Evolutionary conservation across 768 basidiomycete genomes (phyloP).

Genomic region (Boletus reticuloceps): DNA sequence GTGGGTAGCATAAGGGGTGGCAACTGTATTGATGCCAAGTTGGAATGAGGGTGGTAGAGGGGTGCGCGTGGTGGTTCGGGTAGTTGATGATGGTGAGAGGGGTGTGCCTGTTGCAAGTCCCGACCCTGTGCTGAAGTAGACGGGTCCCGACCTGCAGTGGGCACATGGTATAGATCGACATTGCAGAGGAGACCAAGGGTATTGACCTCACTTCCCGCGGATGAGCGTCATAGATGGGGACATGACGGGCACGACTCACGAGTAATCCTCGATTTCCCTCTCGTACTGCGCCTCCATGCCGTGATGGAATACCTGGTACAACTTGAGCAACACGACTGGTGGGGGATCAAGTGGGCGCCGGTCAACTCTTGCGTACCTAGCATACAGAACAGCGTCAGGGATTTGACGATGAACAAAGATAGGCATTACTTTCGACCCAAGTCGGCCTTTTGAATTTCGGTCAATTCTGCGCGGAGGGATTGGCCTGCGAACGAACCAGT

Average conservation of each 20-base stretch:
- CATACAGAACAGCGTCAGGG: neutral
- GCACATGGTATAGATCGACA: constrained; percentile 72
- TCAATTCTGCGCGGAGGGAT: constrained; percentile 51
- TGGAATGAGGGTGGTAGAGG: constrained; percentile 13
- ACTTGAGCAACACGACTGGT: constrained; percentile 51
- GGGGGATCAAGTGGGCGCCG: constrained; percentile 70
- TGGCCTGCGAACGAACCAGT: constrained; percentile 60
- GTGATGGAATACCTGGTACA: constrained; percentile 45
- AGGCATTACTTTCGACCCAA: constrained; percentile 58
- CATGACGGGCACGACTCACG: constrained; percentile 32
- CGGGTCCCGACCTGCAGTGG: constrained; percentile 18
- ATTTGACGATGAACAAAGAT: neutral
- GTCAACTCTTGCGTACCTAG: constrained; percentile 59
- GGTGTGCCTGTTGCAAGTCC: constrained; percentile 14
- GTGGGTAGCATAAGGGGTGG: constrained; percentile 22
- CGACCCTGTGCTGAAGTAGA: constrained; percentile 1
- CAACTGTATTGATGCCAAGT: constrained; percentile 16
- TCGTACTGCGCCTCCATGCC: constrained; percentile 42
- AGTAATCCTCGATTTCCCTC: constrained; percentile 48
- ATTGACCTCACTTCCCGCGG: constrained; percentile 50
- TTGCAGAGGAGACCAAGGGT: constrained; percentile 71
- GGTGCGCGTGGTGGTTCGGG: constrained; percentile 9
- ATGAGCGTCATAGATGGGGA: constrained; percentile 1
- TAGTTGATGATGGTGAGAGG: neutral
- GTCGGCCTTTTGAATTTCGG: constrained; percentile 66